phyloP scores from a whole-genome alignment of 2,329 filamentous ascomycete species.

The Hawksworthiomyces lignivorus region DNA sequence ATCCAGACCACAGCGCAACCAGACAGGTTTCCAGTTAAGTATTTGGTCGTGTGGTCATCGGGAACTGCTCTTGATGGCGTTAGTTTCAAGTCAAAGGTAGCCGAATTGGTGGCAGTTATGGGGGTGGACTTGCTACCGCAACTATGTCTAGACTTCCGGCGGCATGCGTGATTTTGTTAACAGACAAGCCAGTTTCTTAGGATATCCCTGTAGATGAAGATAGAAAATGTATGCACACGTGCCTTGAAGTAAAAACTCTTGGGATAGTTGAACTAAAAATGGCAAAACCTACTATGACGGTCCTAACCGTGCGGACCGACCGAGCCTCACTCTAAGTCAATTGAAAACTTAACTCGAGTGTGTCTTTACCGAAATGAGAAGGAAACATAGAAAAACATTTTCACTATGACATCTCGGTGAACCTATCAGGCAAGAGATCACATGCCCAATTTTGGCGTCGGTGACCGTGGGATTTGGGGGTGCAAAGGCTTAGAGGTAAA shows the following conservation, averaged over 20 bases:
- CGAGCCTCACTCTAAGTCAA: no score
- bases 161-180: neutral
- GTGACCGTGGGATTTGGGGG: constrained; percentile 10
- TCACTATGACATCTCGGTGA: constrained; percentile 1
- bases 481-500: no score
- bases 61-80: constrained; percentile 40
- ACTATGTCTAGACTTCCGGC: constrained; percentile 50
- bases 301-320: no score
- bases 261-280: no score
- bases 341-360: no score
- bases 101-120: constrained; percentile 58
- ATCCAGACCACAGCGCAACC: constrained; percentile 38
- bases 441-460: constrained; percentile 10
- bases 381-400: no score
- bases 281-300: no score
- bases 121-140: constrained; percentile 51
- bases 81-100: constrained; percentile 54
- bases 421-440: constrained; percentile 16
- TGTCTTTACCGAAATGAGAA: no score
- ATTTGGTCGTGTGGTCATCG: constrained; percentile 53
- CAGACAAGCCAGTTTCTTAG: no score
- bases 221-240: no score
- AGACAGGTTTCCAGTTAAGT: constrained; percentile 34
- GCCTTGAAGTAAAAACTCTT: neutral
- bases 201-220: neutral